A percentile compares a stretch with the other conserved stretches of the same genome.
Conservation (phyloP, 1,139 yeast genomes). For the Sugiyamaella neomexicana region DNA sequence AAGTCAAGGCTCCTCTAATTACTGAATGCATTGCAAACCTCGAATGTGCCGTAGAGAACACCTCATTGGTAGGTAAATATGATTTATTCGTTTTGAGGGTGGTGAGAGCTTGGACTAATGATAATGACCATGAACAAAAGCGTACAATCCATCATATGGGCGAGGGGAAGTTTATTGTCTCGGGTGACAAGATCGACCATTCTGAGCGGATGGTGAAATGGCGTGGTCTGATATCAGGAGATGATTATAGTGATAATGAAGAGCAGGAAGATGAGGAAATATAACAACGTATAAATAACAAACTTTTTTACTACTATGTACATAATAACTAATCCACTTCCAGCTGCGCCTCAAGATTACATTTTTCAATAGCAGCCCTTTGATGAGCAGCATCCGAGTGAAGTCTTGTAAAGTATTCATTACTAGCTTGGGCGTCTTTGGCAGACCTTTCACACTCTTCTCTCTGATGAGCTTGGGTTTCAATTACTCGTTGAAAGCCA, state of each 20-base stretch:
- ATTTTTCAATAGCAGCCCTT: slow-evolving; percentile 30
- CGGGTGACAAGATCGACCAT: slow-evolving; percentile 17
- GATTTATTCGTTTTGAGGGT: slow-evolving; percentile 20
- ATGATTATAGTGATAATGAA: slow-evolving; percentile 13
- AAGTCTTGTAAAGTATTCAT: slow-evolving; percentile 59
- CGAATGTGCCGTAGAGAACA: slow-evolving; percentile 24
- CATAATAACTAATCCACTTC: slow-evolving; percentile 15
- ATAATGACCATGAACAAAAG: slow-evolving; percentile 7
- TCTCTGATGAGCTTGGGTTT: slow-evolving; percentile 61
- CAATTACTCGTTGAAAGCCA: slow-evolving; percentile 70
- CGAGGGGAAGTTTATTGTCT: slow-evolving; percentile 21
- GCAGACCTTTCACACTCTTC: slow-evolving; percentile 55
- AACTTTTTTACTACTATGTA: slow-evolving; percentile 2
- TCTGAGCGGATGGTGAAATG: slow-evolving; percentile 23
- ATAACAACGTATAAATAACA: neutral
- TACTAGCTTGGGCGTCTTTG: slow-evolving; percentile 49
- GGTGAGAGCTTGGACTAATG: slow-evolving; percentile 21
- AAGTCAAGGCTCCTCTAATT: slow-evolving; percentile 22
- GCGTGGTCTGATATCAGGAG: slow-evolving; percentile 21
- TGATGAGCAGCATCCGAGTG: slow-evolving; percentile 41
- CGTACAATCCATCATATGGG: slow-evolving; percentile 22
- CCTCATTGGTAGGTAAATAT: slow-evolving; percentile 17
- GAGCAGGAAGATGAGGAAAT: neutral
- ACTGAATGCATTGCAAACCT: slow-evolving; percentile 22
- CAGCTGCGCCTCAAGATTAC: slow-evolving; percentile 26